A percentile compares a stretch with the other conserved stretches of the same genome.
Evolutionary conservation across 768 basidiomycete species (phyloP).

Genomic region (Arthromyces matolae): DNA sequence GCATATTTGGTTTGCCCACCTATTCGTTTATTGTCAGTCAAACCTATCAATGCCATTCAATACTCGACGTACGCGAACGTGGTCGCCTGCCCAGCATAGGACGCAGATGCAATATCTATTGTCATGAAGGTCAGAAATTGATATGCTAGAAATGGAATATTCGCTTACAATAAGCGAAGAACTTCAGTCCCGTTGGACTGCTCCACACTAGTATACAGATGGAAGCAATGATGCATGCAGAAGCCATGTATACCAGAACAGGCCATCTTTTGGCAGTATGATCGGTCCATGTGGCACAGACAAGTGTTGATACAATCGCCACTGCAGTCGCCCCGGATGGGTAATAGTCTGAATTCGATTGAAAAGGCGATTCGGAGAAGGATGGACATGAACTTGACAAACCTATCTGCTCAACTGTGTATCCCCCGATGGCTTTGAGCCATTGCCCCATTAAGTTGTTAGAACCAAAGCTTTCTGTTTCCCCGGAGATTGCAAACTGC

Average conservation of each 20-base stretch:
- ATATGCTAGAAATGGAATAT: background rate
- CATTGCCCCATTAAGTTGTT: constrained; percentile 76
- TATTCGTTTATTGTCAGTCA: no score
- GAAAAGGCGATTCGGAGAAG: constrained; percentile 8
- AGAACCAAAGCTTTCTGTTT: constrained; percentile 64
- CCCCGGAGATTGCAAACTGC: constrained; percentile 63
- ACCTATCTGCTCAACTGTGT: constrained; percentile 62
- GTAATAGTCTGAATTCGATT: constrained; percentile 31
- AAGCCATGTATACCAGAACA: constrained; percentile 59
- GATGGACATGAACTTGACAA: background rate
- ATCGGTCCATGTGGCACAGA: constrained; percentile 66
- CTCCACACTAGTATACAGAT: constrained; percentile 61
- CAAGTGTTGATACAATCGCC: constrained; percentile 57
- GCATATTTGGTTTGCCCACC: constrained; percentile 80
- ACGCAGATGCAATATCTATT: constrained; percentile 56
- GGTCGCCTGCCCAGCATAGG: constrained; percentile 72
- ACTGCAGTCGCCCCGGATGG: constrained; percentile 65
- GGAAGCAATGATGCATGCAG: constrained; percentile 49
- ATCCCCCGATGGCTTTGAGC: constrained; percentile 58
- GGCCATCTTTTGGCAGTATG: constrained; percentile 54
- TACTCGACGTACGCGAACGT: constrained; percentile 58
- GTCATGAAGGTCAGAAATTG: background rate
- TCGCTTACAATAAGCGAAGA: constrained; percentile 67
- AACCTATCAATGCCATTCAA: background rate
- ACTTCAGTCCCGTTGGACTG: constrained; percentile 59